Base-by-base conservation (phyloP, 1,284 basidiomycete genomes). In the Moniliella sp. region DNA sequence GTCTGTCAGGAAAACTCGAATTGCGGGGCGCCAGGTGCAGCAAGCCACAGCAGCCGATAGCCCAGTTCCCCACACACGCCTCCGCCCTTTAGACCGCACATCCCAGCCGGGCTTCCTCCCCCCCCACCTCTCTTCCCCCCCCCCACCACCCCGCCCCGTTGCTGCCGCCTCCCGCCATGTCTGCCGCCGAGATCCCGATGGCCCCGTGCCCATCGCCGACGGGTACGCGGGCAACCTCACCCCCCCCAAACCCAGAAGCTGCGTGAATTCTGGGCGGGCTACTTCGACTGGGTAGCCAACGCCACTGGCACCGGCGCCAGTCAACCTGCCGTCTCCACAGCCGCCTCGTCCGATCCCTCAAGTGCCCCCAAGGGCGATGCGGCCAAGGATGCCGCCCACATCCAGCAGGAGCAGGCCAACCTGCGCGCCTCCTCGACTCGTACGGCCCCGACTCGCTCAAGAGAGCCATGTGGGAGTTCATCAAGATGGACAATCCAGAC, bases 381-480 rank as follows among this genome's bases (percentile, higher is more conserved):
- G 25, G 45, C 32, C 29, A 63, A 63, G 36, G 61, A 58, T 27
- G 38, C 40, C 5, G 36, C 52, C 35, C 48, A 53, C 27, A 43
- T 49, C 1, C 41, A 51, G 18, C 54, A 61, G 26, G 62, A 63
- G 38, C 45, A 49, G 33, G 39, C 41, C 4, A 53, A 61, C 13
- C 48, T 62, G 4, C 40, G 50, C 34, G 48, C 12, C 53, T 62
- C 5, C 49, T 62, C 29, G 40, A 51, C 29, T 45, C 54, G 14
- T 61, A 62, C 36, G 62, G 62, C n/a, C 44, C 48, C 23, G 41
- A 44, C 2, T 45, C 50, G 18, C 54, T 63, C 27, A 45, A 53
- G 31, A 45, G 50, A 21, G 45, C 54, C 4, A 57, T 56, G 35
- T 63, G 61, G 61, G 50, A 51, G 18, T 57, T 63, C 16, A 42